Percentiles rank a stretch among this genome's conserved stretches.
These are phyloP conservation scores for Fraxinus baroniana DNA, from an alignment of 305 asterid species.

Conservation along the genomic window DNA sequence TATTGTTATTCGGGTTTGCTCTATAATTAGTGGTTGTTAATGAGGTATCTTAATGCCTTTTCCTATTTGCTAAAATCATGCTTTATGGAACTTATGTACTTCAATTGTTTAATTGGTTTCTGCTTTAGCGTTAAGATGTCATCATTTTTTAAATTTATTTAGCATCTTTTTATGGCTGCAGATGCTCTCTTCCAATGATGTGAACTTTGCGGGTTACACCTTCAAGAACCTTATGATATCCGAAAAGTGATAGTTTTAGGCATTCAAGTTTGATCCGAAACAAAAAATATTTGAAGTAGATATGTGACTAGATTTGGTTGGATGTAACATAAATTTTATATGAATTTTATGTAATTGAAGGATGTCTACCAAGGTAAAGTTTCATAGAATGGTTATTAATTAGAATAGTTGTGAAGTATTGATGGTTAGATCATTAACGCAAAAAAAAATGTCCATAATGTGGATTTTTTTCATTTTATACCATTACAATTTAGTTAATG, in stretches of 20 bases:
- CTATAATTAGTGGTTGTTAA: background rate
- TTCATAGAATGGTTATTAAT: background rate
- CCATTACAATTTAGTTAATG: background rate
- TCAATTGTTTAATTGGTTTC: background rate
- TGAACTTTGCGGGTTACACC: too few relatives aligned
- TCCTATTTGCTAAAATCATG: background rate
- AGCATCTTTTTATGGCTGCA: too few relatives aligned
- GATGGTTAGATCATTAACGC: background rate
- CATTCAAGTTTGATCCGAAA: background rate
- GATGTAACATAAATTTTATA: background rate
- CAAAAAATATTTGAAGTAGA: background rate
- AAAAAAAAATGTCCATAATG: background rate
- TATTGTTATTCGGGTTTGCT: conserved; percentile 71
- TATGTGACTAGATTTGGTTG: background rate
- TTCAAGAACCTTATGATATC: conserved; percentile 35
- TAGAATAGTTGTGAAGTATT: background rate
- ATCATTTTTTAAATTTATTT: background rate
- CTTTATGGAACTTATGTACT: background rate
- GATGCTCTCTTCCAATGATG: too few relatives aligned
- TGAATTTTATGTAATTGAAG: background rate
- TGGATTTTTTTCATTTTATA: background rate
- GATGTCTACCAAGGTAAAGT: background rate
- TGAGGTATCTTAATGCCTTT: background rate
- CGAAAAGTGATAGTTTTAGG: background rate
- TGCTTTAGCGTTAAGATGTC: background rate